phyloP scores from a whole-genome alignment of 1,284 basidiomycete genomes.

The Melampsora abietis-canadensis region DNA sequence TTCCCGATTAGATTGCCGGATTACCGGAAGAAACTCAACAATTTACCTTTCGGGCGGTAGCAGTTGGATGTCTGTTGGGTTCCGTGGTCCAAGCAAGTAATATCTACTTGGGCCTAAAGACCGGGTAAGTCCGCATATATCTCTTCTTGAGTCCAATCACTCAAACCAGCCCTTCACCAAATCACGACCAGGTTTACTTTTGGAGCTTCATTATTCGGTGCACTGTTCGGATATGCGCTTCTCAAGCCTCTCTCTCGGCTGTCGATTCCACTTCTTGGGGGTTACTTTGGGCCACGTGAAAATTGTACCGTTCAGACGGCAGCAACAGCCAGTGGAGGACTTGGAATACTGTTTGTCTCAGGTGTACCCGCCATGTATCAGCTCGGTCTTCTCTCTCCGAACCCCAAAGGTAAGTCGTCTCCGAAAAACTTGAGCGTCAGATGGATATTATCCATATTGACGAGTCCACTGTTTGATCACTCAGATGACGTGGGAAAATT shows the following conservation, averaged over 20 bases:
- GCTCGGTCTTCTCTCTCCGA: slow-evolving; percentile 58
- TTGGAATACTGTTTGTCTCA: slow-evolving; percentile 64
- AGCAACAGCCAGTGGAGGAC: slow-evolving; percentile 60
- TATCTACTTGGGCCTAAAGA: slow-evolving; percentile 67
- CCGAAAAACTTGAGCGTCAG: background rate
- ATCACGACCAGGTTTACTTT: slow-evolving; percentile 61
- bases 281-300: slow-evolving; percentile 66
- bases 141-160: background rate
- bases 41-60: slow-evolving; percentile 62
- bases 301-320: slow-evolving; percentile 64
- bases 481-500: slow-evolving; percentile 59
- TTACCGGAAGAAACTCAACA: slow-evolving; percentile 60
- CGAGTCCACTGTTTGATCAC: background rate
- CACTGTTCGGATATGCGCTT: slow-evolving; percentile 66
- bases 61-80: slow-evolving; percentile 64
- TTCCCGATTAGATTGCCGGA: slow-evolving; percentile 49
- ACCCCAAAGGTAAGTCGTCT: slow-evolving; percentile 51
- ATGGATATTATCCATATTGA: background rate
- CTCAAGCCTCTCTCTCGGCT: slow-evolving; percentile 62
- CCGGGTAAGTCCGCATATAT: slow-evolving; percentile 43
- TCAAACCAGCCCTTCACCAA: background rate
- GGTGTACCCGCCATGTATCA: slow-evolving; percentile 69
- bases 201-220: slow-evolving; percentile 64
- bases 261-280: slow-evolving; percentile 59
- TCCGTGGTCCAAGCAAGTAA: slow-evolving; percentile 64